A percentile compares a stretch with the other conserved stretches of the same genome.
These are phyloP conservation scores for Leccinum incarnatum DNA, from an alignment of 768 basidiomycete species.

Conservation along the genomic window DNA sequence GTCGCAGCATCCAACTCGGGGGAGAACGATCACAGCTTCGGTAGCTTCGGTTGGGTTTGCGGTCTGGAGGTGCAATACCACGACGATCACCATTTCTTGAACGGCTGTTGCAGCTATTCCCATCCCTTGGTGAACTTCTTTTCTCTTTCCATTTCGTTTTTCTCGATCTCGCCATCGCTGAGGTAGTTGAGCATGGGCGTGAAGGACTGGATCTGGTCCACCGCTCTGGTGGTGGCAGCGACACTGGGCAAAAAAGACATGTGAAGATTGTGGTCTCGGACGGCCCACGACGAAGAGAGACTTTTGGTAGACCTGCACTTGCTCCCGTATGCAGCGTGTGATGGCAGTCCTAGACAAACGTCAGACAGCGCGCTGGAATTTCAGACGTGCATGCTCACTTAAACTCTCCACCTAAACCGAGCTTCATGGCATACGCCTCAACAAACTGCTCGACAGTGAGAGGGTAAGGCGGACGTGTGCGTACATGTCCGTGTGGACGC, in stretches of 20 bases:
- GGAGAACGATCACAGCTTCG: conserved; percentile 83
- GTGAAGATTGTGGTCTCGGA: conserved; percentile 80
- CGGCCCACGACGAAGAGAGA: too few relatives aligned
- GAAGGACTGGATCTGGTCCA: conserved; percentile 74
- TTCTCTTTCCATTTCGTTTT: conserved; percentile 89
- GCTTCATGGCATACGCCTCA: conserved; percentile 76
- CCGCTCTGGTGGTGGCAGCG: conserved; percentile 62
- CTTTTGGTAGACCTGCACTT: conserved; percentile 51
- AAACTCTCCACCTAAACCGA: conserved; percentile 92
- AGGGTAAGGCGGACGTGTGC: too few relatives aligned
- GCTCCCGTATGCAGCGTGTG: conserved; percentile 92
- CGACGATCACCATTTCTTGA: conserved; percentile 67
- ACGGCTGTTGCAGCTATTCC: too few relatives aligned
- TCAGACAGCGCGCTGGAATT: conserved; percentile 10
- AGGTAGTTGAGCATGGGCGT: conserved; percentile 88
- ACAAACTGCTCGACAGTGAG: conserved; percentile 72
- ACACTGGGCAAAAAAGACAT: conserved; percentile 86
- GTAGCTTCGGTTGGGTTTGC: conserved; percentile 88
- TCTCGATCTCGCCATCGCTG: conserved; percentile 84
- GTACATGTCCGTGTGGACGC: too few relatives aligned
- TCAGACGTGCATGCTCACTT: conserved; percentile 49
- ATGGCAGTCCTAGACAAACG: conserved; percentile 75
- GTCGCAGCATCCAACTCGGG: conserved; percentile 74
- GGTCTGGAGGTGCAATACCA: conserved; percentile 84
- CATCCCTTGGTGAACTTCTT: conserved; percentile 75